These are phyloP conservation scores for Vickermania spadyakhi DNA, from an alignment of 208 protist genomes.

Conservation along the genomic window DNA sequence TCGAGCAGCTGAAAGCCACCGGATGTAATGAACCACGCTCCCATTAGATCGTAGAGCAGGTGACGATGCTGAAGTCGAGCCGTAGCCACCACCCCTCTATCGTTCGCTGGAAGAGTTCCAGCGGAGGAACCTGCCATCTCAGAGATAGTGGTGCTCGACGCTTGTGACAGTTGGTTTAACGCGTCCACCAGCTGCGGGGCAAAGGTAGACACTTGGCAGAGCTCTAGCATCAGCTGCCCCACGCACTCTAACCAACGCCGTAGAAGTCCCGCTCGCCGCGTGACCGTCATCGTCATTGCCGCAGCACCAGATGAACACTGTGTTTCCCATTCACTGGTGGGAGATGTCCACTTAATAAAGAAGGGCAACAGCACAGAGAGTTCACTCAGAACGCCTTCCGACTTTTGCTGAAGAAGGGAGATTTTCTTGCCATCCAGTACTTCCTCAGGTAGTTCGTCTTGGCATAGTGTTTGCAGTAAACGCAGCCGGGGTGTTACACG, in stretches of 20 bases:
- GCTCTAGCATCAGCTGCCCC: background rate
- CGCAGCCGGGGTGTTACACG: no score
- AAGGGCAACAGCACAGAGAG: background rate
- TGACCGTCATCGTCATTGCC: background rate
- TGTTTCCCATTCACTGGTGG: background rate
- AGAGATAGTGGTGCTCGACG: background rate
- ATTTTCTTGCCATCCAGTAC: no score
- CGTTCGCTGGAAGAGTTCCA: background rate
- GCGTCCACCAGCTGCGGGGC: background rate
- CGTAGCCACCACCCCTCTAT: background rate
- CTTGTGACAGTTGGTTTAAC: background rate
- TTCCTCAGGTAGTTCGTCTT: no score
- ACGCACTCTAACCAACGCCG: background rate
- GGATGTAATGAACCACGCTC: slow-evolving; percentile 55
- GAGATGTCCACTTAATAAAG: background rate
- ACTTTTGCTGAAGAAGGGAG: no score
- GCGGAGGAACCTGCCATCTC: background rate
- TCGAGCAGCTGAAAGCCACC: slow-evolving; percentile 54
- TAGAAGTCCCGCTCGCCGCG: background rate
- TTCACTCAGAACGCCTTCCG: background rate
- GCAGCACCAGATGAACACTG: background rate
- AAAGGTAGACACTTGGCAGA: background rate
- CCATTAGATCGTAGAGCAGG: slow-evolving; percentile 25
- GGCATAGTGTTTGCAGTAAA: no score
- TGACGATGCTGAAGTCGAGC: background rate